Percentiles rank a stretch among this genome's conserved stretches.
These are phyloP conservation scores for Leptomonas pyrrhocoris DNA, from an alignment of 208 protist species.

Conservation along the genomic window DNA sequence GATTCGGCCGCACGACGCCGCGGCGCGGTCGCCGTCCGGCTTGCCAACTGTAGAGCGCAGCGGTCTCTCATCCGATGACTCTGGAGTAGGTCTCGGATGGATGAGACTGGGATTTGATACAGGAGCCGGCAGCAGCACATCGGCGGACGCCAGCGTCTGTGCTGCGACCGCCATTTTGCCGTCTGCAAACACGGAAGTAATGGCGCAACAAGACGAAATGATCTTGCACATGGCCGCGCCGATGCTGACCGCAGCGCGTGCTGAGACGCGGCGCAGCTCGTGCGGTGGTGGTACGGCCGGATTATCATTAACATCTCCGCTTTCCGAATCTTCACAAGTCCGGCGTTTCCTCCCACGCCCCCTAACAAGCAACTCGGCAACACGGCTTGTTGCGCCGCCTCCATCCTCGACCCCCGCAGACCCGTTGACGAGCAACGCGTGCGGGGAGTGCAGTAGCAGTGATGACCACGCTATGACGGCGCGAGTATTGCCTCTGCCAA, in stretches of 20 bases:
- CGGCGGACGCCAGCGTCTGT: not conserved
- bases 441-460: not conserved
- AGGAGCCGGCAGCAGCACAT: not conserved
- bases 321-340: conserved; percentile 9
- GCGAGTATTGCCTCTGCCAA: conserved; percentile 32
- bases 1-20: conserved; percentile 8
- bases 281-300: not conserved
- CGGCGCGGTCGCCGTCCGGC: conserved; percentile 23
- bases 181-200: not conserved
- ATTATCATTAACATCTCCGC: not conserved
- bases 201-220: not conserved
- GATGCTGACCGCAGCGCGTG: not conserved
- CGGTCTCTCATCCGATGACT: conserved; percentile 24
- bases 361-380: not conserved
- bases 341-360: conserved; percentile 4
- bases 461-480: not conserved
- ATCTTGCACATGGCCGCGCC: not conserved
- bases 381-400: not conserved
- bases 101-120: not conserved
- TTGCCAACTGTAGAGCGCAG: conserved; percentile 22
- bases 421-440: not conserved
- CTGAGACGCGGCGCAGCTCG: not conserved
- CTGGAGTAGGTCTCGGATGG: conserved; percentile 19
- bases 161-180: not conserved
- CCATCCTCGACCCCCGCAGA: not conserved